A percentile compares a stretch with the other conserved stretches of the same genome.
phyloP scores from a whole-genome alignment of 345 rosid species.

The Populus alba region DNA sequence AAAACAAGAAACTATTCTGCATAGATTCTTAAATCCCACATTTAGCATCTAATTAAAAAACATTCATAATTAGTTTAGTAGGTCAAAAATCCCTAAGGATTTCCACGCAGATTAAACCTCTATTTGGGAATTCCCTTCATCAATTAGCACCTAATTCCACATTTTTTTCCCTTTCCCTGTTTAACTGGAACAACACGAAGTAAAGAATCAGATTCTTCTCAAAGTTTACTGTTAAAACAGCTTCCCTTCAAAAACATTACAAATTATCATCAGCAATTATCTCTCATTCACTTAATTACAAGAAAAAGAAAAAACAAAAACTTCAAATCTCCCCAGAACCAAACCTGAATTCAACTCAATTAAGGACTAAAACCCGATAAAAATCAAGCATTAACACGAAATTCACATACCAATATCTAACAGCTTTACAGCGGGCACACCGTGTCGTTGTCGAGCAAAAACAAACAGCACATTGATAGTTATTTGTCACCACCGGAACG shows the following conservation, averaged over 20 bases:
- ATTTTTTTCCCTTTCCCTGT: not conserved
- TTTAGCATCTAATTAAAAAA: not conserved
- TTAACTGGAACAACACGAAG: not conserved
- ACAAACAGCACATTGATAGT: conserved; percentile 72
- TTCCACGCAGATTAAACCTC: not conserved
- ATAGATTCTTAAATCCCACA: not conserved
- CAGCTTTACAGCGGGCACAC: conserved; percentile 81
- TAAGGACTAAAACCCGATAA: not conserved
- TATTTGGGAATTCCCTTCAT: not conserved
- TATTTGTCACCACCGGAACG: conserved; percentile 28
- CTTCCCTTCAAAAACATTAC: not conserved
- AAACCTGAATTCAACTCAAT: not conserved
- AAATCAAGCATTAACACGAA: not conserved
- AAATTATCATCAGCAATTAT: not conserved
- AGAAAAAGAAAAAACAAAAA: not conserved
- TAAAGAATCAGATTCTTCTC: not conserved
- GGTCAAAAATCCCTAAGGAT: no score
- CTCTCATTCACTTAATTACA: not conserved
- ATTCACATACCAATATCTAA: conserved; percentile 77
- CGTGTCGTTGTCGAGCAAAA: conserved; percentile 69
- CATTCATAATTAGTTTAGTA: not conserved
- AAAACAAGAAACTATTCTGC: not conserved
- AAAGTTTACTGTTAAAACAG: not conserved
- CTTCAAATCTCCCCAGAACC: not conserved
- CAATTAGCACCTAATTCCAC: not conserved